Base-by-base conservation (phyloP, 2,329 filamentous ascomycete species). In the Sporothrix protearum region DNA sequence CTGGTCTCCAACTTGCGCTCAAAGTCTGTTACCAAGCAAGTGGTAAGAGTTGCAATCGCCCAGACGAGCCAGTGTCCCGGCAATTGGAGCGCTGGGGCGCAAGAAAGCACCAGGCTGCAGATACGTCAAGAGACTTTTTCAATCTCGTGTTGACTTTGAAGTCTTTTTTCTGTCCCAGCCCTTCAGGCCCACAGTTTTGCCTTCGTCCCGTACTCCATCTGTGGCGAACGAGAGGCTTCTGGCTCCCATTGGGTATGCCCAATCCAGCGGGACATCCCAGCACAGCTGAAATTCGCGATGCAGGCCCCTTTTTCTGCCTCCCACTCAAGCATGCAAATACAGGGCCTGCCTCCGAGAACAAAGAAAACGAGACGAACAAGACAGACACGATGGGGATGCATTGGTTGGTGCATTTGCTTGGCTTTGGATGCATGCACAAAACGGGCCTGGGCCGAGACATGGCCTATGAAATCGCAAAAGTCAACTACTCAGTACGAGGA, bases 1-100 rank as follows among this genome's bases (percentile, higher is more conserved):
- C 36, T 5, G 59, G 39, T 63, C 36, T 16, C 59, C 59, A 63
- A n/a, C 3, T 19, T 19, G n/a, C 19, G 10, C 39, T 25, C n/a
- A 25, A 25, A 42, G n/a, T 59, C 28, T n/a, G 59, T 42, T 63
- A 63, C 59, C 59, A 63, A 25, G 55, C 55, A 59, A 63, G 36
- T 63, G 59, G 59, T 42, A 63, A 63, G 59, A 45, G 36, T 63
- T 42, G 33, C 59, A 45, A 2, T 12, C 19, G 59, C 33, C 36
- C 33, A 63, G n/a, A 12, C 39, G 10, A n/a, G 39, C 42, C 42
- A 47, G 42, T 16, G 30, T 64, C 59, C 59, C 59, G 59, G 28
- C 59, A 45, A 45, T 45, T 7, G 59, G 22, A 36, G 36, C 28
- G 22, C 19, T 12, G 36, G 45, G n/a, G n/a, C n/a, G n/a, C n/a